Conservation (phyloP, 768 basidiomycete genomes). For the Leccinum imitatum region DNA sequence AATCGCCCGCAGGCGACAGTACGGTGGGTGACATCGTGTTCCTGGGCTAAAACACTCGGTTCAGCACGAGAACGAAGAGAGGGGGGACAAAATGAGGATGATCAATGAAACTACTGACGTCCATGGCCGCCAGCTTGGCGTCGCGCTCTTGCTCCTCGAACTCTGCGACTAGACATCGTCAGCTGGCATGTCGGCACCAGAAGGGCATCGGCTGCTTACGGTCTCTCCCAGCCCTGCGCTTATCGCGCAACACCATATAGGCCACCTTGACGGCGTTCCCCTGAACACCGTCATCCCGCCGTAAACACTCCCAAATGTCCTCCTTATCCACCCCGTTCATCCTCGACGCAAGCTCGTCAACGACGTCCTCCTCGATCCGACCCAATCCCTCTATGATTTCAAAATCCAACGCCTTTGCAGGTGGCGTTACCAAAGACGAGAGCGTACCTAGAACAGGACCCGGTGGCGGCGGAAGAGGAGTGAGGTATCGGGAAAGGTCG, state of each 20-base stretch:
- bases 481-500: slow-evolving; percentile 84
- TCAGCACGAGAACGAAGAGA: not conserved
- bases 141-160: slow-evolving; percentile 87
- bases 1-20: slow-evolving; percentile 61
- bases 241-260: slow-evolving; percentile 90
- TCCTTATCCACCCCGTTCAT: slow-evolving; percentile 77
- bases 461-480: slow-evolving; percentile 73
- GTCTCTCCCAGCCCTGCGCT: slow-evolving; percentile 78
- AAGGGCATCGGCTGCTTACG: slow-evolving; percentile 48
- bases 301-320: slow-evolving; percentile 84
- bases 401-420: slow-evolving; percentile 67
- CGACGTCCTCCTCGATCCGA: slow-evolving; percentile 86
- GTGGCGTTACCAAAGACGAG: slow-evolving; percentile 61
- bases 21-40: slow-evolving; percentile 67
- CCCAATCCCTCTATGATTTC: slow-evolving; percentile 92
- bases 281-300: slow-evolving; percentile 77
- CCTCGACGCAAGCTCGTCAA: slow-evolving; percentile 72
- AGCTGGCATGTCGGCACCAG: slow-evolving; percentile 9
- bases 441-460: slow-evolving; percentile 77
- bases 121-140: slow-evolving; percentile 74
- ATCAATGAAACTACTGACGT: slow-evolving; percentile 49
- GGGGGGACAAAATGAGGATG: not conserved
- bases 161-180: slow-evolving; percentile 53
- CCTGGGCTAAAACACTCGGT: slow-evolving; percentile 52
- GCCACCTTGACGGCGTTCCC: slow-evolving; percentile 97